Conservation (phyloP, 106 monocot genomes). For the Chionographis japonica region DNA sequence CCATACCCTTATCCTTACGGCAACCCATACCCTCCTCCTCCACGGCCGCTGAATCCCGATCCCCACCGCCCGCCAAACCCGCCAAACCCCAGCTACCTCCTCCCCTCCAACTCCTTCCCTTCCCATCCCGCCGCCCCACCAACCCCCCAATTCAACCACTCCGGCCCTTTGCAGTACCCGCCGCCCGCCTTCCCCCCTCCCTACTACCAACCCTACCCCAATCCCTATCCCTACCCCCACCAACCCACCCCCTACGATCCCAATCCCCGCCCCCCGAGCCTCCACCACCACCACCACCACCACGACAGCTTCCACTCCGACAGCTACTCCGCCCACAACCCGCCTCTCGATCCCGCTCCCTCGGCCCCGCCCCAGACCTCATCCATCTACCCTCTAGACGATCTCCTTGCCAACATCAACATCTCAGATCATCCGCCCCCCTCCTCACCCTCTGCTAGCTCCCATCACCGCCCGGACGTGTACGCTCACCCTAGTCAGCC, state of each 20-base stretch:
- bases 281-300: neutral
- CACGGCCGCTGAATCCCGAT: constrained; percentile 1
- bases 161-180: constrained; percentile 10
- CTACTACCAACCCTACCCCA: neutral
- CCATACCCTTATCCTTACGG: constrained; percentile 19
- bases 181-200: constrained; percentile 16
- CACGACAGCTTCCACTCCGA: constrained; percentile 7
- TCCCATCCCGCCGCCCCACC: neutral
- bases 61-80: constrained; percentile 4
- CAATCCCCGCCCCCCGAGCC: constrained; percentile 1
- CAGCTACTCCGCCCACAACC: neutral
- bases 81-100: constrained; percentile 1
- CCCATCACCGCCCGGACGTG: neutral
- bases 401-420: neutral
- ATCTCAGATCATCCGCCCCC: neutral
- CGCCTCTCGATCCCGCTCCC: neutral
- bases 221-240: constrained; percentile 8
- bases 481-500: constrained; percentile 5
- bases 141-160: constrained; percentile 3
- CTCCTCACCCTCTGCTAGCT: neutral
- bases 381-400: constrained; percentile 3
- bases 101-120: constrained; percentile 14
- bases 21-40: constrained; percentile 20
- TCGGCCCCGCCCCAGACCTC: constrained; percentile 3
- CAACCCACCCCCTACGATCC: neutral